Conservation (phyloP, 2,329 filamentous ascomycete genomes). For the Colletotrichum melonis region DNA sequence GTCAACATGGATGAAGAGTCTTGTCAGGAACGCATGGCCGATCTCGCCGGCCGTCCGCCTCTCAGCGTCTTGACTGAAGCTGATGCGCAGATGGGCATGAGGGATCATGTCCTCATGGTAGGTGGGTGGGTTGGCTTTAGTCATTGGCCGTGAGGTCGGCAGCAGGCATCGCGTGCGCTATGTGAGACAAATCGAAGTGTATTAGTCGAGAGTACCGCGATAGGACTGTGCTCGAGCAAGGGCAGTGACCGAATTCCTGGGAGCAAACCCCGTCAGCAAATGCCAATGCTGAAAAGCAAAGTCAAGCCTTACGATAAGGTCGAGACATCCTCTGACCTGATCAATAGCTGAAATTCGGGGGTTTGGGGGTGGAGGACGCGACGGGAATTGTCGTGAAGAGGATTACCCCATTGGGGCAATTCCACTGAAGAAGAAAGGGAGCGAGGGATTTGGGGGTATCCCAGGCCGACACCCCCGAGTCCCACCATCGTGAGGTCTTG, state of each 20-base stretch:
- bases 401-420: constrained; percentile 28
- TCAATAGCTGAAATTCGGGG: neutral
- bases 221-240: too few relatives aligned
- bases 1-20: constrained; percentile 6
- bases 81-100: constrained; percentile 20
- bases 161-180: neutral
- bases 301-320: constrained; percentile 21
- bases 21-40: constrained; percentile 29
- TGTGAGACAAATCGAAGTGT: neutral
- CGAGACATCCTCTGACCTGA: neutral
- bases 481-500: constrained; percentile 27
- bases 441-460: constrained; percentile 6
- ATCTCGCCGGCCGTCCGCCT: constrained; percentile 6
- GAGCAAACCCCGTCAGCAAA: neutral
- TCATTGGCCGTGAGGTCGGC: neutral
- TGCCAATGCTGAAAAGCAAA: neutral
- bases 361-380: neutral
- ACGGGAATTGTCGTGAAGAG: constrained; percentile 25
- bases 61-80: neutral
- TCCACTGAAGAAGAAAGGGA: constrained; percentile 15
- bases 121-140: neutral
- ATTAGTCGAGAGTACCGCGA: too few relatives aligned
- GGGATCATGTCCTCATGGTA: neutral
- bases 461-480: constrained; percentile 5
- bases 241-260: neutral